Evolutionary conservation across 2,329 filamentous ascomycete species (phyloP), one percentile per base, ranked within the genome.

Genomic region (Teratosphaeria zuluensis): DNA sequence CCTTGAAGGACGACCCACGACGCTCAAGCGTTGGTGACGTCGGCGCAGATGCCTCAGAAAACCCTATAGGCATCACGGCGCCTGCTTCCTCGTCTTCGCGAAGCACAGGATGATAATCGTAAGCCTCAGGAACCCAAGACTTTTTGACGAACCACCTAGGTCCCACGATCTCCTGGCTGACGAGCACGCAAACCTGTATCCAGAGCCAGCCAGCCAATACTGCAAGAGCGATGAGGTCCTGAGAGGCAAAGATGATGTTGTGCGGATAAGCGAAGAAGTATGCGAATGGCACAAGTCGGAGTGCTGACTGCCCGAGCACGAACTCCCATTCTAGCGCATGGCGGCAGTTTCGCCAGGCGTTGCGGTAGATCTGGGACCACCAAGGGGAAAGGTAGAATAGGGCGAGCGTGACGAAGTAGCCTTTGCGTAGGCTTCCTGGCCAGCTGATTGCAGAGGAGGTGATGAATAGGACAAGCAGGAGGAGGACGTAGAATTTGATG

Each of bases 31-130:
- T 16, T 0, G 68, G 69, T 6, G 69, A 69, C 4, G 67, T 57
- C 2, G 69, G 63, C 8, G 62, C 58, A 7, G 65, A 67, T 3
- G 63, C 64, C 38, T 73, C 68, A 0, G 72, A 80, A 11, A 79
- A 79, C 0, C 91, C 90, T 59, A 96, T 89, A 0, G 92, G 91
- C 42, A 48, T 48, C 62, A 96, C 75, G 1, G 77, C 78, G 1
- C 85, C 86, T 21, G 88, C 90, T 19, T 88, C 84, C 76, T 96
- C 88, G 62, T 95, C 91, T 68, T 91, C 89, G 31, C 90, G 84
- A 24, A 99, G 79, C 2, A 96, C 80, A 0, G 91, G 92, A 72
- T 99, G 92, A 71, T 99, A 99, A 69, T 99, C 92, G 81, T 95
- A 99, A 0, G 88, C 89, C 58, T 81, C 79, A 2, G 83, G 83